phyloP scores from a whole-genome alignment of 371 early-diverging fungal genomes.

The Mortierella sp. region DNA sequence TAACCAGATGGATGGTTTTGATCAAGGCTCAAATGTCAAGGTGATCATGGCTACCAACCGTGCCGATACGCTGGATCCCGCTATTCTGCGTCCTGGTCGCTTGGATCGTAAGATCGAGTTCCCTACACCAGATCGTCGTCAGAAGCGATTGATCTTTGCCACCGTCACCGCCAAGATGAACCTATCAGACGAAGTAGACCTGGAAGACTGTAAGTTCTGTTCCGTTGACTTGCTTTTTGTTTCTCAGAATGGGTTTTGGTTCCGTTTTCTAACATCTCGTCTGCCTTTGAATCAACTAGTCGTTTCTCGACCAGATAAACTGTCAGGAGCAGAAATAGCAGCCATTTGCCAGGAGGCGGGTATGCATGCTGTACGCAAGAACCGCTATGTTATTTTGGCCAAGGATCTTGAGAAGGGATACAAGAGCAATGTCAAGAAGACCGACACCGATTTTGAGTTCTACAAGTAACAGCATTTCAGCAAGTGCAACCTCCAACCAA shows the following conservation, averaged over 20 bases:
- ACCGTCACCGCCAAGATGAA: constrained; percentile 99
- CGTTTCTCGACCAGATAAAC: constrained; percentile 97
- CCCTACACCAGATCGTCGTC: constrained; percentile 99
- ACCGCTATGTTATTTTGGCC: constrained; percentile 92
- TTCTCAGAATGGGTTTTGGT: neutral
- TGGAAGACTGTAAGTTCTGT: constrained; percentile 92
- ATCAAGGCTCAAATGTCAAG: constrained; percentile 98
- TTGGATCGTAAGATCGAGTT: constrained; percentile 99
- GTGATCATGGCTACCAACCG: constrained; percentile 99
- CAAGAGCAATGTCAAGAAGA: constrained; percentile 96
- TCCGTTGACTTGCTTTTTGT: neutral
- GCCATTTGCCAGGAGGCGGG: constrained; percentile 99
- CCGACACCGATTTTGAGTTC: constrained; percentile 95
- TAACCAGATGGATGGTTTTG: constrained; percentile 99
- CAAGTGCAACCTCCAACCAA: neutral
- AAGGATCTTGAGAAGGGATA: constrained; percentile 99
- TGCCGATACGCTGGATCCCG: constrained; percentile 99
- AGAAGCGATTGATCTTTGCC: constrained; percentile 98
- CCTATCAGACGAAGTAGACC: constrained; percentile 95
- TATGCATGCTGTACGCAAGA: constrained; percentile 91
- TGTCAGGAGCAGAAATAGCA: constrained; percentile 99
- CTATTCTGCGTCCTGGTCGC: constrained; percentile 98
- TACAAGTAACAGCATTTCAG: constrained; percentile 76
- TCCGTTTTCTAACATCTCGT: neutral
- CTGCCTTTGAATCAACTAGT: constrained; percentile 57